Conservation (phyloP, 768 basidiomycete species). For the Lactifluus echinatus region DNA sequence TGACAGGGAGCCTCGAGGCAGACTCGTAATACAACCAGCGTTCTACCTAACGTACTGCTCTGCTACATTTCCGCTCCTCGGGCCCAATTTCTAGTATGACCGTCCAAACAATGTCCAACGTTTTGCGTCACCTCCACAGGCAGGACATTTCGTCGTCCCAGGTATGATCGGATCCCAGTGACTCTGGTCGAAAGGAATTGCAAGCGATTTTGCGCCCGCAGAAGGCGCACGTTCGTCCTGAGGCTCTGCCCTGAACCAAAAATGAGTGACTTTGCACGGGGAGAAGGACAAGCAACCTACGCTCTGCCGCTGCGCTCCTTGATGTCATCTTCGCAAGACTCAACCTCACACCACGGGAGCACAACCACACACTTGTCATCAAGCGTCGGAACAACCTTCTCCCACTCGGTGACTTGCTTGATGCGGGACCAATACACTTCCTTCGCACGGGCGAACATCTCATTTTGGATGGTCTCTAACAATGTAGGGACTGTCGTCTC, state of each 20-base stretch:
- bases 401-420: conserved; percentile 76
- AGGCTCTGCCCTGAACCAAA: conserved; percentile 55
- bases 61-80: background rate
- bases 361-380: conserved; percentile 83
- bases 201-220: conserved; percentile 93
- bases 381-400: conserved; percentile 84
- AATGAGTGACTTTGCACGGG: background rate
- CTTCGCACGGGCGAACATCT: conserved; percentile 80
- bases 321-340: conserved; percentile 94
- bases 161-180: conserved; percentile 71
- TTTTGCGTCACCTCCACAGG: conserved; percentile 82
- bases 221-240: conserved; percentile 94
- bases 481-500: conserved; percentile 46
- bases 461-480: conserved; percentile 78
- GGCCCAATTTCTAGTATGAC: conserved; percentile 44
- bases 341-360: conserved; percentile 94
- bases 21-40: background rate
- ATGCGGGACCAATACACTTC: conserved; percentile 62
- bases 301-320: conserved; percentile 85
- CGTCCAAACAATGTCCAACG: conserved; percentile 96
- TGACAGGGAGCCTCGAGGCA: background rate
- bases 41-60: background rate
- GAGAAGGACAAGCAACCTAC: conserved; percentile 38
- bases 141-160: conserved; percentile 84
- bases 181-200: conserved; percentile 91